Base-by-base conservation (phyloP, 495 filamentous ascomycete genomes). In the Xylaria bambusicola region DNA sequence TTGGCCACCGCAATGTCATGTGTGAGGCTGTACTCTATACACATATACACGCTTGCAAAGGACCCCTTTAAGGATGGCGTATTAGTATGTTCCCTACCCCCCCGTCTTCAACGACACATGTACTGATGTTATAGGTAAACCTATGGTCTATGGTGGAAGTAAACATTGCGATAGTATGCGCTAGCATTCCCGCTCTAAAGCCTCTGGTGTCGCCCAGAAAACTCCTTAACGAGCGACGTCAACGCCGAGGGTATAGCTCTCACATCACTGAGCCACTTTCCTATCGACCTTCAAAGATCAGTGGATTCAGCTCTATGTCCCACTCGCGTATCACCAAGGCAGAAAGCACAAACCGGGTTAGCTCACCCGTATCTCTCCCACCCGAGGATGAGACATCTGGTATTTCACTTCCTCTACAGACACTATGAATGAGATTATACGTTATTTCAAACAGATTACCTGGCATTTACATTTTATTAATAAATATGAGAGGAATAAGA, bases 121-220 rank as follows among this genome's bases (percentile, higher is more conserved):
- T 26, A 55, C 20, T 45, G 60, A 36, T 17, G 2, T 24, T n/a
- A 17, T 15, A 69, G 66, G 67, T 80, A 13, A 75, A 73, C 18
- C 71, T 80, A 23, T 78, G 82, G 67, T 82, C 82, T 3, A 72
- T 69, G 66, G 65, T 74, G 21, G 71, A 74, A 52, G 57, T 74
- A 6, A 74, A 72, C 52, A 54, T 72, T 10, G 70, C 69, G 9
- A 68, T 74, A 20, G 55, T 71, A 52, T 72, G 70, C 36, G 66
- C 71, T 6, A 65, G 66, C 23, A 65, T 66, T 18, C 71, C 69
- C n/a, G 69, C 68, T 1, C 27, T 71, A 9, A 69, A 69, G 21
- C 63, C 68, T 1, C 10, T 70, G 26, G 62, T 64, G 18, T 57
- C 64, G 12, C 64, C 61, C 0, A 57, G 17, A 6, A 64, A 52